These are phyloP conservation scores for Gillenia trifoliata DNA, from an alignment of 306 rosid species.

Conservation along the genomic window DNA sequence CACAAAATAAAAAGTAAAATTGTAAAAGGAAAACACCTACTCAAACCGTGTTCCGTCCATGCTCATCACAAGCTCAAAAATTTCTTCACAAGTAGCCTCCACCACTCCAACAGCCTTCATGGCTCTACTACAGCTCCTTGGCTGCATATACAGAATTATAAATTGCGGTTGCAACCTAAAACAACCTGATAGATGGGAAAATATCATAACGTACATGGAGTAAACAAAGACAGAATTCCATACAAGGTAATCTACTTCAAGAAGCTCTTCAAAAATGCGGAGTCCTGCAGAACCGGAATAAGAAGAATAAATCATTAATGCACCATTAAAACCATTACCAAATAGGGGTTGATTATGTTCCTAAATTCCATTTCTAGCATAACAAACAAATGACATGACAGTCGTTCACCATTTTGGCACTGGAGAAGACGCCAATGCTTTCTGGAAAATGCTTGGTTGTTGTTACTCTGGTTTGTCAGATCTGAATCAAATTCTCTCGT, in stretches of 20 bases:
- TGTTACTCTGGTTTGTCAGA: slow-evolving; percentile 67
- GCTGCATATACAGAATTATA: slow-evolving; percentile 57
- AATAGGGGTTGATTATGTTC: slow-evolving; percentile 14
- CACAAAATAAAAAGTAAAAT: neutral
- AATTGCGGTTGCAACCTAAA: slow-evolving; percentile 28
- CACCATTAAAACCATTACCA: slow-evolving; percentile 22
- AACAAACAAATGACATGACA: slow-evolving; percentile 9
- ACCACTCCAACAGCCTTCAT: slow-evolving; percentile 99
- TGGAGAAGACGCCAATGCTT: slow-evolving; percentile 98
- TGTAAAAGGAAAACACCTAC: slow-evolving; percentile 72
- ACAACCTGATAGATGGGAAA: slow-evolving; percentile 9
- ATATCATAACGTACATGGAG: slow-evolving; percentile 16
- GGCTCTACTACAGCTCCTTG: slow-evolving; percentile 97
- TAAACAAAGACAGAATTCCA: slow-evolving; percentile 29
- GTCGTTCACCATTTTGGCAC: slow-evolving; percentile 72
- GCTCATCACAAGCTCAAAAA: slow-evolving; percentile 99
- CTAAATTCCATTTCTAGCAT: slow-evolving; percentile 15
- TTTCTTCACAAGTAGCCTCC: slow-evolving; percentile 94
- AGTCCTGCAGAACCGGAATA: slow-evolving; percentile 59
- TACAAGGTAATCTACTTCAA: slow-evolving; percentile 98
- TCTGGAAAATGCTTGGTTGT: slow-evolving; percentile 87
- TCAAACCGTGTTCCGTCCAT: slow-evolving; percentile 99
- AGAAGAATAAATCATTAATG: slow-evolving; percentile 7
- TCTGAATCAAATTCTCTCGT: slow-evolving; percentile 82
- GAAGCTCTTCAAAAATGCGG: slow-evolving; percentile 89